These are phyloP conservation scores for Paraglomus brasilianum DNA, from an alignment of 192 early-diverging fungal species.

Conservation along the genomic window DNA sequence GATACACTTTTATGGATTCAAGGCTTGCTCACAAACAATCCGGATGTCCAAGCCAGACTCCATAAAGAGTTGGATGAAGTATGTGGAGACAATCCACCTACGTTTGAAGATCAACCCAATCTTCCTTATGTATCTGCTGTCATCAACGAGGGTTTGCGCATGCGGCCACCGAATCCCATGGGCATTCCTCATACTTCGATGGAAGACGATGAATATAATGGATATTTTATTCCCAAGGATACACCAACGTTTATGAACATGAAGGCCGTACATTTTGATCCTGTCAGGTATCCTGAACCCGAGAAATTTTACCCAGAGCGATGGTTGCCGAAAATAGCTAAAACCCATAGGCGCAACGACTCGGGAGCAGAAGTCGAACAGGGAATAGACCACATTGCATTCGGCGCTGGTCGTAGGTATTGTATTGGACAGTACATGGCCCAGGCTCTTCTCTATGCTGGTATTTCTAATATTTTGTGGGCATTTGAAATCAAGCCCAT, in stretches of 20 bases:
- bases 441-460: constrained; percentile 21
- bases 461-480: constrained; percentile 4
- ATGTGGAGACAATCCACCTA: constrained; percentile 8
- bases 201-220: constrained; percentile 38
- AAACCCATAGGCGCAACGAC: no score
- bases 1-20: constrained; percentile 28
- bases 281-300: constrained; percentile 43
- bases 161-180: constrained; percentile 34
- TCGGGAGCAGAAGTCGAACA: no score
- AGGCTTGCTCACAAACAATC: constrained; percentile 26
- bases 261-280: constrained; percentile 52
- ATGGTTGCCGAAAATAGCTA: constrained; percentile 14
- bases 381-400: constrained; percentile 27
- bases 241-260: constrained; percentile 54
- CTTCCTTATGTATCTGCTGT: constrained; percentile 39
- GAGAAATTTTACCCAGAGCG: constrained; percentile 52
- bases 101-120: not conserved
- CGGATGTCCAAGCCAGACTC: constrained; percentile 25
- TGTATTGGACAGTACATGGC: constrained; percentile 33
- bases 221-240: constrained; percentile 50
- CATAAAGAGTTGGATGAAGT: constrained; percentile 21
- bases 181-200: constrained; percentile 38
- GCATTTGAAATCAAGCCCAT: constrained; percentile 22
- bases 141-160: constrained; percentile 37
- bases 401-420: constrained; percentile 27